Evolutionary conservation across 1,139 yeast species (phyloP).

Genomic region (Kluyveromyces marxianus): DNA sequence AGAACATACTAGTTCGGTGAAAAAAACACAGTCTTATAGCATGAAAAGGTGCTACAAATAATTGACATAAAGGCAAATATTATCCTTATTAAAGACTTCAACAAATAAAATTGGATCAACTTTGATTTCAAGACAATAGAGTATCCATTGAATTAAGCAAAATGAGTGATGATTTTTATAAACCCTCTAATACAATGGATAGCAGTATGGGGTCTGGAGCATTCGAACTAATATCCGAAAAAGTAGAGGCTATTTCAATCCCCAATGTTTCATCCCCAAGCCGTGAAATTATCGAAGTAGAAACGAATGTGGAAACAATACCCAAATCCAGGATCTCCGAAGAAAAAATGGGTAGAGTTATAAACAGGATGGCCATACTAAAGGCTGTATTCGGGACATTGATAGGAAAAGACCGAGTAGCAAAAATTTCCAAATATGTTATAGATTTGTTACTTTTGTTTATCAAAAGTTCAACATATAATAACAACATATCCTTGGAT

Average conservation of each 20-base stretch:
- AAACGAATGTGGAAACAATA: neutral
- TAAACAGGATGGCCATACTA: slow-evolving; percentile 37
- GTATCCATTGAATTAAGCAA: neutral
- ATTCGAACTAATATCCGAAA: neutral
- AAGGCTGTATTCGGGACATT: slow-evolving; percentile 46
- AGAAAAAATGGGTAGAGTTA: neutral
- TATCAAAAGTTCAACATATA: slow-evolving; percentile 36
- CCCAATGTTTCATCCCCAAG: neutral
- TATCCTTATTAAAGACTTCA: no score
- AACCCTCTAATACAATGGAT: neutral
- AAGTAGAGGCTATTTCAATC: neutral
- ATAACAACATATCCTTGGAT: slow-evolving; percentile 11
- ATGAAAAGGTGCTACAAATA: no score
- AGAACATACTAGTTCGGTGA: no score
- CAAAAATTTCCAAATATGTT: slow-evolving; percentile 55
- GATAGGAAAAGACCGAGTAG: slow-evolving; percentile 64
- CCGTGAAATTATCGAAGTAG: neutral
- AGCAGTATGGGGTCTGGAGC: neutral
- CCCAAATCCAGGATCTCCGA: neutral
- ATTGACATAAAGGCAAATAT: no score
- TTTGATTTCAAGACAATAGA: no score
- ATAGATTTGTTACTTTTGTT: slow-evolving; percentile 48
- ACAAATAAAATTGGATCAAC: no score
- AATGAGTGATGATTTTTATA: neutral
- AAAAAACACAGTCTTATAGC: no score